A percentile compares a stretch with the other conserved stretches of the same genome.
phyloP scores from a whole-genome alignment of 2,329 filamentous ascomycete genomes.

The Nectriaceae sp. region DNA sequence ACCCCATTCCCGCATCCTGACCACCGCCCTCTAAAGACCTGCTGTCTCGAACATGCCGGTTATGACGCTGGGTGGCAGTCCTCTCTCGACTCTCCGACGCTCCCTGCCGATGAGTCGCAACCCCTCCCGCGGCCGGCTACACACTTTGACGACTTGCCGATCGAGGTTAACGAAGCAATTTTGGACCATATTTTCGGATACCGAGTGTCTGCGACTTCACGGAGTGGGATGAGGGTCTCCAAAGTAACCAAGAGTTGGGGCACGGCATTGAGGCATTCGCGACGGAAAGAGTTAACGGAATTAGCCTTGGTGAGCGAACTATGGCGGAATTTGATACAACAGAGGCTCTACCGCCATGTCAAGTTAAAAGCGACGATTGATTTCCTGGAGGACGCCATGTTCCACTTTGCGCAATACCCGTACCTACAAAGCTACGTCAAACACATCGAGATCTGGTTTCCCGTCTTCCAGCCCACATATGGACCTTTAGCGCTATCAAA shows the following conservation, averaged over 20 bases:
- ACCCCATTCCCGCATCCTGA: conserved; percentile 61
- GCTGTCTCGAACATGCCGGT: conserved; percentile 26
- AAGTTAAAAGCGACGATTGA: conserved; percentile 71
- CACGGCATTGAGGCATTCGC: conserved; percentile 65
- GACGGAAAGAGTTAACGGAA: conserved; percentile 67
- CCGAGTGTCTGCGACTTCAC: conserved; percentile 61
- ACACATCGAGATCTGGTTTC: conserved; percentile 78
- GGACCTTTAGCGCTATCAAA: conserved; percentile 45
- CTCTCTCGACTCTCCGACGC: conserved; percentile 15
- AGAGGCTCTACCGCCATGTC: conserved; percentile 73
- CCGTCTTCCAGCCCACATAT: conserved; percentile 66
- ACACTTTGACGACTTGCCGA: conserved; percentile 57
- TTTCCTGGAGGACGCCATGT: conserved; percentile 59
- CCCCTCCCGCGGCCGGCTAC: conserved; percentile 22
- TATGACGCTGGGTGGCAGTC: conserved; percentile 20
- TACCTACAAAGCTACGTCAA: conserved; percentile 66
- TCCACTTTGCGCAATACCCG: conserved; percentile 60
- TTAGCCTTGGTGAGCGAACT: conserved; percentile 61
- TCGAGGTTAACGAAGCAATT: conserved; percentile 72
- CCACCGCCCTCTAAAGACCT: conserved; percentile 38
- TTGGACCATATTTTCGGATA: conserved; percentile 72
- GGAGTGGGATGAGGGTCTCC: conserved; percentile 55
- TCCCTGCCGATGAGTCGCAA: conserved; percentile 17
- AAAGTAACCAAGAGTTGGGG: conserved; percentile 61
- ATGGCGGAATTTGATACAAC: conserved; percentile 71